Percentiles rank a stretch among this genome's conserved stretches.
Evolutionary conservation across 208 protist genomes (phyloP).

Genomic region (Leishmania aethiopica): DNA sequence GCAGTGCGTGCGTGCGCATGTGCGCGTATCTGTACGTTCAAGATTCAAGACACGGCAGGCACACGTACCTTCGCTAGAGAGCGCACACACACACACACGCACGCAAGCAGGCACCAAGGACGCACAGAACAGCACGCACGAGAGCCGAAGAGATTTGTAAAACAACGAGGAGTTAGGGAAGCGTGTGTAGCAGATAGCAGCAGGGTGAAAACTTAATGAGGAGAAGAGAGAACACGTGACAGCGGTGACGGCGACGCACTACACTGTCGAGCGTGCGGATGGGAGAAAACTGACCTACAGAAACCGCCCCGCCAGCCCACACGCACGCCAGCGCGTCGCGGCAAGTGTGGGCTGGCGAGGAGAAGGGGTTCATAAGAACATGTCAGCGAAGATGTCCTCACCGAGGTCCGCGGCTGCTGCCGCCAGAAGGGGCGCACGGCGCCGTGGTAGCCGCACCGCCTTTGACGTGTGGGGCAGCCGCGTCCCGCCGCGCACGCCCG

Average conservation of each 20-base stretch:
- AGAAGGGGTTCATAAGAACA: constrained; percentile 50
- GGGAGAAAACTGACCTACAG: not conserved
- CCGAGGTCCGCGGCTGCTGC: constrained; percentile 15
- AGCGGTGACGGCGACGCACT: not conserved
- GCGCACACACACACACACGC: not conserved
- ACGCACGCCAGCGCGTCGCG: not conserved
- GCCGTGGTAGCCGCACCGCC: constrained; percentile 4
- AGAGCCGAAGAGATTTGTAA: not conserved
- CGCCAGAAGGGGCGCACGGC: constrained; percentile 29
- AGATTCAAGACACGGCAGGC: not conserved
- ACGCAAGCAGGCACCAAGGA: not conserved
- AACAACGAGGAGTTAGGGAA: constrained; percentile 12
- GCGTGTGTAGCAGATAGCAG: not conserved
- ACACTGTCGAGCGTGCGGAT: not conserved
- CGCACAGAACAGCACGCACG: not conserved
- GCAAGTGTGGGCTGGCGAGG: not conserved
- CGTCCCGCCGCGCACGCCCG: not conserved
- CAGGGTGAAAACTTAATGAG: not conserved
- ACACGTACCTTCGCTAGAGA: not conserved
- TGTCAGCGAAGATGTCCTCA: constrained; percentile 74
- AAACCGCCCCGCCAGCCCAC: not conserved
- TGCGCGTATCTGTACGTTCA: not conserved
- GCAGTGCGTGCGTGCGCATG: not conserved
- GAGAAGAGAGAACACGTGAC: not conserved
- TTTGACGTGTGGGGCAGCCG: not conserved